Conservation (phyloP, 257 asterid species). For the Capsicum baccatum region DNA sequence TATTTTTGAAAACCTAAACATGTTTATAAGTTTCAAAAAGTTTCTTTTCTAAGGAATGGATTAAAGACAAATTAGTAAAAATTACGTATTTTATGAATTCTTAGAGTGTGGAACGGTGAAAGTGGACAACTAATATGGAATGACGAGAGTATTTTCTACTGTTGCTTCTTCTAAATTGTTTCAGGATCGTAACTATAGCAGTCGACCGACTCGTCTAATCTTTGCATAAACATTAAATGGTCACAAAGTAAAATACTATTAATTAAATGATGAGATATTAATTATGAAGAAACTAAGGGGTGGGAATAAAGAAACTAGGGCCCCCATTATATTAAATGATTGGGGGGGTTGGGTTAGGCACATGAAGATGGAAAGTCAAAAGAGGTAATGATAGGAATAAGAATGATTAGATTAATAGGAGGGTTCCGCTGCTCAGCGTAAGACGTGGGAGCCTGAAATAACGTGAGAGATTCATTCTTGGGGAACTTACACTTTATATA, state of each 20-base stretch:
- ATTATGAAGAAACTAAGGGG: not conserved
- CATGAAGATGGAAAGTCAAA: constrained; percentile 27
- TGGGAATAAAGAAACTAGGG: not conserved
- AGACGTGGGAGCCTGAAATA: constrained; percentile 25
- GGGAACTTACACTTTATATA: not conserved
- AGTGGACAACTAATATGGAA: too few relatives aligned
- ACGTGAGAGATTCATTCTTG: constrained; percentile 28
- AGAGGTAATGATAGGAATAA: not conserved
- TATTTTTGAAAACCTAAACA: too few relatives aligned
- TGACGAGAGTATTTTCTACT: too few relatives aligned
- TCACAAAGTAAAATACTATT: too few relatives aligned
- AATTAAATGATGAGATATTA: too few relatives aligned
- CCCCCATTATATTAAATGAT: not conserved
- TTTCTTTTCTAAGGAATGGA: too few relatives aligned
- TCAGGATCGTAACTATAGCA: not conserved
- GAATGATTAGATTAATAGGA: constrained; percentile 4
- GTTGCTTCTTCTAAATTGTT: too few relatives aligned
- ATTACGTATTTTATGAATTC: too few relatives aligned
- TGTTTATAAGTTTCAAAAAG: too few relatives aligned
- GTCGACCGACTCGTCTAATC: not conserved
- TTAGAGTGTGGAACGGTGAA: too few relatives aligned
- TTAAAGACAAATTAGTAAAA: too few relatives aligned
- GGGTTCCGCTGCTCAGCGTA: not conserved
- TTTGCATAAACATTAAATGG: too few relatives aligned
- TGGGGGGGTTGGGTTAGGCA: not conserved